Evolutionary conservation across 352 stramenopile species (phyloP).

Genomic region (Phytopythium ostracodes): DNA sequence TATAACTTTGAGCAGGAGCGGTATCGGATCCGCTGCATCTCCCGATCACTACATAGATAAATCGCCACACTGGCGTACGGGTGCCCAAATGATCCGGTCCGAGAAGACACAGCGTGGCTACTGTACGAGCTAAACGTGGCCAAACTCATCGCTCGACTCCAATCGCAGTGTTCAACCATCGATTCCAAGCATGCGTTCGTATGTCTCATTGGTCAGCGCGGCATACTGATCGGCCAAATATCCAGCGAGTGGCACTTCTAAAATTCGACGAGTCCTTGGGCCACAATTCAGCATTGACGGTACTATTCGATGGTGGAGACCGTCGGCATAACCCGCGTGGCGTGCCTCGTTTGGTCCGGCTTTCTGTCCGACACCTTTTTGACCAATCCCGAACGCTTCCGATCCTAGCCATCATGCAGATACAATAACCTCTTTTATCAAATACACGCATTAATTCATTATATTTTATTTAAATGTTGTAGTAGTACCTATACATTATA

Average conservation of each 20-base stretch:
- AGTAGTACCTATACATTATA: no score
- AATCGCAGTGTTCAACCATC: neutral
- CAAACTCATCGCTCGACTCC: no score
- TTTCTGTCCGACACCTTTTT: neutral
- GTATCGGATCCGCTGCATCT: no score
- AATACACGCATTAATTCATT: neutral
- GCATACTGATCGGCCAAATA: neutral
- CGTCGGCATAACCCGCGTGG: neutral
- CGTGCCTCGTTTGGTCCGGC: neutral
- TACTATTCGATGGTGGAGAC: neutral
- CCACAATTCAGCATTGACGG: constrained; percentile 1
- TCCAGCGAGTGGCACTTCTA: neutral
- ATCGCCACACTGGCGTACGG: neutral
- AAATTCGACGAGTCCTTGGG: neutral
- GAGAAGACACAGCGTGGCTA: neutral
- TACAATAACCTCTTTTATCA: neutral
- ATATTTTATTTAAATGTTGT: neutral
- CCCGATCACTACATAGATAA: no score
- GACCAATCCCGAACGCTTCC: constrained; percentile 1
- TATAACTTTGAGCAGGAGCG: no score
- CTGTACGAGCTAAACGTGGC: neutral
- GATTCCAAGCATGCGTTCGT: no score
- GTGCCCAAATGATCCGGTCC: neutral
- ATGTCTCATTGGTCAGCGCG: neutral
- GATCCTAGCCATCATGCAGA: no score